Percentiles rank a stretch among this genome's conserved stretches.
Conservation (phyloP, 1,284 basidiomycete genomes). For the Lentinus polychrous region DNA sequence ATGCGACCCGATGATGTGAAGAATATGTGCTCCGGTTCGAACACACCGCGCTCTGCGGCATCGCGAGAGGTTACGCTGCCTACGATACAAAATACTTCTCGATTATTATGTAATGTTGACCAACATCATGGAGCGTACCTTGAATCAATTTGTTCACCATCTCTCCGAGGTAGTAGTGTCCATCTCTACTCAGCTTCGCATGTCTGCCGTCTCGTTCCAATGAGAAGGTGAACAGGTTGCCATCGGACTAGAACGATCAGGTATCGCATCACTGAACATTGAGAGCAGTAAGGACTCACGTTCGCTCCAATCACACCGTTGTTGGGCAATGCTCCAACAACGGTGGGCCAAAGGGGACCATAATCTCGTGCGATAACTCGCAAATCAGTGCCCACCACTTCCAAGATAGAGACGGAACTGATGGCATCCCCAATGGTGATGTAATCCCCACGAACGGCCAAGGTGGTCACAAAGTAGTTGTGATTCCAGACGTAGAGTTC, state of each 20-base stretch:
- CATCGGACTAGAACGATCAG: constrained; percentile 46
- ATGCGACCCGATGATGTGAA: constrained; percentile 80
- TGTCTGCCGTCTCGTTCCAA: constrained; percentile 33
- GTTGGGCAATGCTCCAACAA: constrained; percentile 47
- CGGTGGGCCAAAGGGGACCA: constrained; percentile 65
- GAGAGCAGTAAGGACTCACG: constrained; percentile 35
- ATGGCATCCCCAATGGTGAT: constrained; percentile 76
- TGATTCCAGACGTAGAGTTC: constrained; percentile 57
- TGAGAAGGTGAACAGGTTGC: constrained; percentile 72
- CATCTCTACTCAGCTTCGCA: constrained; percentile 49
- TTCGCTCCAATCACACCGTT: constrained; percentile 70
- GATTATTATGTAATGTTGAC: too few relatives aligned
- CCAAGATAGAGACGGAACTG: constrained; percentile 72
- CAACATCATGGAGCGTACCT: constrained; percentile 32
- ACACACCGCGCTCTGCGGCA: constrained; percentile 12
- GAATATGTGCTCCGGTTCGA: constrained; percentile 64
- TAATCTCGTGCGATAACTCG: constrained; percentile 70
- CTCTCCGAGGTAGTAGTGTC: constrained; percentile 65
- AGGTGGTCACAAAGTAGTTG: constrained; percentile 70
- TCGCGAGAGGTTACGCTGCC: constrained; percentile 17
- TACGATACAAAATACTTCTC: too few relatives aligned
- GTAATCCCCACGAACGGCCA: constrained; percentile 44
- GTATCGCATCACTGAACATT: neutral
- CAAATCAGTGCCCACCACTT: constrained; percentile 40
- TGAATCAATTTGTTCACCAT: constrained; percentile 62